Conservation (phyloP, 192 early-diverging fungal species). For the Chytriomyces hyalinus region DNA sequence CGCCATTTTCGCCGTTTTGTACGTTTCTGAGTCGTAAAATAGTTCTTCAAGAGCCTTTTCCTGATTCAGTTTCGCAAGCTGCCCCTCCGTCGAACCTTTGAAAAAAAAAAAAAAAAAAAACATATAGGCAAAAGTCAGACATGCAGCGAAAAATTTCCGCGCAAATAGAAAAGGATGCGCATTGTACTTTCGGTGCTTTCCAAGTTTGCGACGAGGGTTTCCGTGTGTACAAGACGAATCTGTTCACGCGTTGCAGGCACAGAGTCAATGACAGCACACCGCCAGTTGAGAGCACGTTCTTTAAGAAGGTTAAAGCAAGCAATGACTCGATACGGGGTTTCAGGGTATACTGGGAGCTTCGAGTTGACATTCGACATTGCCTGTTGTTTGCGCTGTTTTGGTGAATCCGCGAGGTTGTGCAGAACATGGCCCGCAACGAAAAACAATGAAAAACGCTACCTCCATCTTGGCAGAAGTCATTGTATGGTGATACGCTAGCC, state of each 20-base stretch:
- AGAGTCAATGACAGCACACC: neutral
- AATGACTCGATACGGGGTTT: neutral
- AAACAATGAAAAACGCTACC: neutral
- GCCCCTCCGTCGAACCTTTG: slow-evolving; percentile 7
- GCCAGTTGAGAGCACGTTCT: neutral
- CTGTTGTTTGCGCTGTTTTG: too few species aligned
- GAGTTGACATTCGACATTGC: too few species aligned
- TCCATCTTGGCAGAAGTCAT: neutral
- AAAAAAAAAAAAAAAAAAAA: neutral
- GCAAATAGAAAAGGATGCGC: too few species aligned
- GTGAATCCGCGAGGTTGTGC: too few species aligned
- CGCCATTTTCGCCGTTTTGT: slow-evolving; percentile 62
- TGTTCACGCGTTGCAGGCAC: neutral
- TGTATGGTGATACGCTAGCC: neutral
- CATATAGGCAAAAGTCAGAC: too few species aligned
- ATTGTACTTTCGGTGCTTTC: neutral
- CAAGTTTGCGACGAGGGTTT: neutral
- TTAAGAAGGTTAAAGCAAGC: neutral
- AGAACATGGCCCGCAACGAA: neutral
- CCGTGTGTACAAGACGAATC: neutral
- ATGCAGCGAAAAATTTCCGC: too few species aligned
- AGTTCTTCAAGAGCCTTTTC: slow-evolving; percentile 36
- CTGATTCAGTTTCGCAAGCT: slow-evolving; percentile 5
- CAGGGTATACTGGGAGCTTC: neutral
- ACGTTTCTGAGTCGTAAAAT: slow-evolving; percentile 35